Evolutionary conservation across 306 rosid species (phyloP), one percentile per base, ranked within the genome.

Genomic region (Acmispon strigosus): DNA sequence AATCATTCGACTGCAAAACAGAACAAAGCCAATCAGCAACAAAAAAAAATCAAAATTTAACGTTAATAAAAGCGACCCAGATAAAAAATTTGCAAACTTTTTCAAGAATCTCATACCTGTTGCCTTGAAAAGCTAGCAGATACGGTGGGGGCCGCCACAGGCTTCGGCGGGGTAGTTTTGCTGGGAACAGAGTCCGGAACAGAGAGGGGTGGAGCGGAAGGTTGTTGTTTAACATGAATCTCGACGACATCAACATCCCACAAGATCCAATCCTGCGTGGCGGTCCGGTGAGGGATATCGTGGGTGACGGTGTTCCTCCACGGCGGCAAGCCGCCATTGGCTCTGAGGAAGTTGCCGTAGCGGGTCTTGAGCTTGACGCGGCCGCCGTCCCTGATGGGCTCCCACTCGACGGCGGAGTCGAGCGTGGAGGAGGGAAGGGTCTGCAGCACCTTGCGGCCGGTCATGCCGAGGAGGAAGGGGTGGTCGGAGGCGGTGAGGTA

Each of bases 361-460:
- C 97, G 78, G 8, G 97, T 89, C 74, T 80, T 89, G 39, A 94
- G 80, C 86, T 79, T 86, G 66, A 86, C 86, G 61, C 44, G 86
- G 10, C 62, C 49, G 13, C 95, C 88, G 5, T 94, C 92, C 53
- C 65, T 75, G 4, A 91, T 0, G 17, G 99, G 96, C 34, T 91
- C 99, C 99, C 99, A 94, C 78, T 94, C 97, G 2, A 89, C 76
- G 0, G 99, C 89, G 0, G 97, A 94, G 32, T 94, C 96, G 7
- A 83, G 84, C 10, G 82, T 71, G 3, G 12, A 13, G 0, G 37
- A 32, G 8, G 92, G 96, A 6, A 72, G 69, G 0, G 95, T 84
- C 60, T 94, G 99, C 1, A 87, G 70, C 15, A 86, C 96, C 72
- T 89, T 89, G 10, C 79, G 87, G 19, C 99, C 99, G 0, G 99